Percentiles rank a stretch among this genome's conserved stretches.
phyloP scores from a whole-genome alignment of 371 early-diverging fungal genomes.

The Rhizopus sp. region DNA sequence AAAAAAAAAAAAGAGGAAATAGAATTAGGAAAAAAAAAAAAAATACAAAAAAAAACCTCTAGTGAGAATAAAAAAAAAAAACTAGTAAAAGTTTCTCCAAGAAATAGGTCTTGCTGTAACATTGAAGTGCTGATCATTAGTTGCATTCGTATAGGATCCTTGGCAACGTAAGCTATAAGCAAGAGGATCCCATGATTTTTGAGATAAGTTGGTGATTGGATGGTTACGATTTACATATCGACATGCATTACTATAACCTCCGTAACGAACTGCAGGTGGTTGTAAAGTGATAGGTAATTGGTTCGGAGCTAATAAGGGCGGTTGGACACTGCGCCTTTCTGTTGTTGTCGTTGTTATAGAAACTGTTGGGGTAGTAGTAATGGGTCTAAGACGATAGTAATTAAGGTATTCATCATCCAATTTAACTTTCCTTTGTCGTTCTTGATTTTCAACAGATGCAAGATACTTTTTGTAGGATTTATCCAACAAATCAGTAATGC shows the following conservation, averaged over 20 bases:
- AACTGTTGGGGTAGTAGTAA: background rate
- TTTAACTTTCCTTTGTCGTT: background rate
- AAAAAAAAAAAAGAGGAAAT: constrained; percentile 4
- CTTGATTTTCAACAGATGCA: background rate
- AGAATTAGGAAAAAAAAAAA: background rate
- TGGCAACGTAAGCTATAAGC: constrained; percentile 25
- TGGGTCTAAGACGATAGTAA: too few species aligned
- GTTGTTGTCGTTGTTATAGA: constrained; percentile 6
- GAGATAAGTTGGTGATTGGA: constrained; percentile 24
- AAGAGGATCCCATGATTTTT: constrained; percentile 32
- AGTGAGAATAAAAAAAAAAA: constrained; percentile 5
- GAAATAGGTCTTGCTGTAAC: constrained; percentile 16
- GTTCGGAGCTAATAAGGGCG: background rate
- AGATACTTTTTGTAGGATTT: background rate
- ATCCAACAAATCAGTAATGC: background rate
- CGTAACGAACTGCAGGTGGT: constrained; percentile 20
- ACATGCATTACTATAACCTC: constrained; percentile 3
- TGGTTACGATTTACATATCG: constrained; percentile 13
- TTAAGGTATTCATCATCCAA: background rate
- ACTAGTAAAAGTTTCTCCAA: constrained; percentile 16
- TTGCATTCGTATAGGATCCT: constrained; percentile 5
- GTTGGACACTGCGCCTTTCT: constrained; percentile 1
- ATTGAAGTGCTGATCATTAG: constrained; percentile 4
- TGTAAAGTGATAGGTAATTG: constrained; percentile 16
- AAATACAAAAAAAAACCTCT: constrained; percentile 3